Percentiles rank a stretch among this genome's conserved stretches.
Evolutionary conservation across 495 filamentous ascomycete species (phyloP).

Genomic region (Penicillium canescens): DNA sequence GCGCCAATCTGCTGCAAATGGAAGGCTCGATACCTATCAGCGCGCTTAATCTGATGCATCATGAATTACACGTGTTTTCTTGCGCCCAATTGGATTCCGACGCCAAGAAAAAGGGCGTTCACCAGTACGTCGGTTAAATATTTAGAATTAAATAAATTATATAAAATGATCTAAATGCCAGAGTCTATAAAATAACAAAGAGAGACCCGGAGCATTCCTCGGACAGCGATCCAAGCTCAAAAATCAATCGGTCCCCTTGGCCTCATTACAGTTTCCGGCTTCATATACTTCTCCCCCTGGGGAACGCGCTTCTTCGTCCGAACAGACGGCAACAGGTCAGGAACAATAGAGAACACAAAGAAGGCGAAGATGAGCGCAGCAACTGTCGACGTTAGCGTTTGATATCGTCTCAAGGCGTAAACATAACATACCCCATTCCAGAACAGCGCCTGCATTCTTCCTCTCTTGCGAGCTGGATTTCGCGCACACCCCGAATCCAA

Average conservation of each 20-base stretch:
- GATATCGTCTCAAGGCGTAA: not conserved
- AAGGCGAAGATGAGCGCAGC: slow-evolving; percentile 79
- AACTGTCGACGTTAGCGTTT: slow-evolving; percentile 27
- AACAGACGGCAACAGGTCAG: slow-evolving; percentile 75
- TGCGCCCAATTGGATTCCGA: too few species aligned
- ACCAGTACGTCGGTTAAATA: too few species aligned
- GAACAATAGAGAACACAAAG: slow-evolving; percentile 75
- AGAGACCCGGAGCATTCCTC: too few species aligned
- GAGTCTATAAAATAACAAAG: too few species aligned
- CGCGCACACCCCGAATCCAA: slow-evolving; percentile 46
- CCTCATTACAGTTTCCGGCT: not conserved
- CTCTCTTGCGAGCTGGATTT: slow-evolving; percentile 29
- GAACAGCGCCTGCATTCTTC: slow-evolving; percentile 49
- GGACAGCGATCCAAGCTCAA: too few species aligned
- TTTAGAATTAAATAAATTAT: too few species aligned
- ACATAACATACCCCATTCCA: slow-evolving; percentile 59
- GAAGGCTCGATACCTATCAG: too few species aligned
- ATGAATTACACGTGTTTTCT: too few species aligned
- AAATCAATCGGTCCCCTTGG: not conserved
- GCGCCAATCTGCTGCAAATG: too few species aligned
- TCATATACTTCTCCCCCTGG: slow-evolving; percentile 22
- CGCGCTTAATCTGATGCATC: too few species aligned
- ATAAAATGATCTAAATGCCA: not conserved
- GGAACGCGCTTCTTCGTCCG: slow-evolving; percentile 47
- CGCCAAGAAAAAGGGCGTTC: too few species aligned